Percentiles rank a stretch among this genome's conserved stretches.
These are phyloP conservation scores for Xylariaceae sp. DNA, from an alignment of 2,329 filamentous ascomycete genomes.

Conservation along the genomic window DNA sequence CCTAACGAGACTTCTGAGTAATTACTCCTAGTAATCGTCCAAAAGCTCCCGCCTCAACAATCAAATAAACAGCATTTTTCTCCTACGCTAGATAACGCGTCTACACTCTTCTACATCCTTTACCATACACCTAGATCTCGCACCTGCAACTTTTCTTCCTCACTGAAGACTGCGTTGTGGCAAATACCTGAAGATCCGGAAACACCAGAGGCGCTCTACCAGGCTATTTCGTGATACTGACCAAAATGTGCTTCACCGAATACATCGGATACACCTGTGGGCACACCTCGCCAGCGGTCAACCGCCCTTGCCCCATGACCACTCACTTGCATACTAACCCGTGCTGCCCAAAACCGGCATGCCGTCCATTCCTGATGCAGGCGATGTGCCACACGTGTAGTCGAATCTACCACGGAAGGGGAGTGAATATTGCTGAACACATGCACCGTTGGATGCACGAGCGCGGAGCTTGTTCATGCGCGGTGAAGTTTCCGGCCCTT, in stretches of 20 bases:
- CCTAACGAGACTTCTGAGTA: no score
- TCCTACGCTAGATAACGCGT: no score
- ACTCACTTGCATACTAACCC: constrained; percentile 46
- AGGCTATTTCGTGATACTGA: background rate
- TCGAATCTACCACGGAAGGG: constrained; percentile 47
- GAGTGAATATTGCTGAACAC: constrained; percentile 47
- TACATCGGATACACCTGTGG: constrained; percentile 55
- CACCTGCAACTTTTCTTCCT: background rate
- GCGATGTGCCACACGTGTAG: constrained; percentile 48
- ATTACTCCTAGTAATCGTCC: no score
- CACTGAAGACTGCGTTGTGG: background rate
- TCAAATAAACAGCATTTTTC: no score
- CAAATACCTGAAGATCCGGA: background rate
- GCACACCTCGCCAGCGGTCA: constrained; percentile 49
- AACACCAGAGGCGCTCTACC: background rate
- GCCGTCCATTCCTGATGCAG: constrained; percentile 39
- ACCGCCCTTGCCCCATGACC: constrained; percentile 52
- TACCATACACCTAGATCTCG: background rate
- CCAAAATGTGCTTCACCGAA: constrained; percentile 54
- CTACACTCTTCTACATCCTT: background rate
- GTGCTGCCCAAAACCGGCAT: constrained; percentile 40
- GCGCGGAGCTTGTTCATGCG: constrained; percentile 49
- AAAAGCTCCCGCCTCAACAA: no score
- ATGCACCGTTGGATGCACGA: constrained; percentile 54
- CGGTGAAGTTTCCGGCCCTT: constrained; percentile 45